These are phyloP conservation scores for Penicillium egyptiacum DNA, from an alignment of 495 filamentous ascomycete species.

Conservation along the genomic window DNA sequence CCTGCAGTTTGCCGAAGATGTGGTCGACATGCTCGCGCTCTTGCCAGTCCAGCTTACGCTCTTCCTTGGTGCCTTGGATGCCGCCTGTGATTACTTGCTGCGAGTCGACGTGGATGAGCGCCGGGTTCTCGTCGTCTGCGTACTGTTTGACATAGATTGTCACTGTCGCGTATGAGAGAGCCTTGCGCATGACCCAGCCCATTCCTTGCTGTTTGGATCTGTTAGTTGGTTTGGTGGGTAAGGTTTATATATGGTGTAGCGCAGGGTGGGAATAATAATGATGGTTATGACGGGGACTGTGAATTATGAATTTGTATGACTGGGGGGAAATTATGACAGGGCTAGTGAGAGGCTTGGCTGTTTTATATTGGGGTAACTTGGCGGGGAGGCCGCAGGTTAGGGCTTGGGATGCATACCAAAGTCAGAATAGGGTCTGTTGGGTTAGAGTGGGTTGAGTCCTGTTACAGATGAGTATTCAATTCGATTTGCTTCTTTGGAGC, in stretches of 20 bases:
- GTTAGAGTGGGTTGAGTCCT: conserved; percentile 82
- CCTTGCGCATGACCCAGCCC: conserved; percentile 78
- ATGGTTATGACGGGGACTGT: not conserved
- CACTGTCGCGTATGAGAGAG: conserved; percentile 67
- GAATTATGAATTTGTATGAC: not conserved
- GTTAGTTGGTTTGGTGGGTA: conserved; percentile 16
- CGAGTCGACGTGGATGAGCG: conserved; percentile 73
- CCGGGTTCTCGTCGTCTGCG: conserved; percentile 42
- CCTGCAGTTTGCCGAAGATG: conserved; percentile 74
- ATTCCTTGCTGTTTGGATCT: conserved; percentile 64
- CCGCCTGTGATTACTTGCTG: conserved; percentile 75
- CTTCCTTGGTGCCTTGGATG: conserved; percentile 69
- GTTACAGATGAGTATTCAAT: conserved; percentile 11
- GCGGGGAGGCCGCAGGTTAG: not conserved
- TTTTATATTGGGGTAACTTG: not conserved
- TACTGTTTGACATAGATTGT: conserved; percentile 70
- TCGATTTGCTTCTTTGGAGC: not conserved
- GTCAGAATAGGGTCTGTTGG: conserved; percentile 68
- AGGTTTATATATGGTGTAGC: not conserved
- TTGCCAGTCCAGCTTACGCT: conserved; percentile 67
- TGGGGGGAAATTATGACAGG: not conserved
- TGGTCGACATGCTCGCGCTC: conserved; percentile 72
- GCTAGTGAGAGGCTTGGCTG: not conserved
- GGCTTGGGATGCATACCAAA: conserved; percentile 47
- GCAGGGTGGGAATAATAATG: not conserved